A percentile compares a stretch with the other conserved stretches of the same genome.
Evolutionary conservation across 164 flowering plant genomes (phyloP).

Genomic region (Chloranthus sessilifolius): DNA sequence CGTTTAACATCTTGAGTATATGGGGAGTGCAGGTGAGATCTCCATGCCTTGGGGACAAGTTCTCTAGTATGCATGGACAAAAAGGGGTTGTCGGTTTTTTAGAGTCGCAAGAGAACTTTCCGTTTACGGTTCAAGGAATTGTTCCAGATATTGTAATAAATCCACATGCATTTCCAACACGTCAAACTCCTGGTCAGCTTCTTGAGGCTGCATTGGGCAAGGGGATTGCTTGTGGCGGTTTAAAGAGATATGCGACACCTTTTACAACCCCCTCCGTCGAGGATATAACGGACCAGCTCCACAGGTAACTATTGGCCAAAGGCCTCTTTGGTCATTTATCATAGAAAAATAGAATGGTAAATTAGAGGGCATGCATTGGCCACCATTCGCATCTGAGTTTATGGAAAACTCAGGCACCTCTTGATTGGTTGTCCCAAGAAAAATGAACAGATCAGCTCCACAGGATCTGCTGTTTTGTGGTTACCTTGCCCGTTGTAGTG

Average conservation of each 20-base stretch:
- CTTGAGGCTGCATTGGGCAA: constrained; percentile 92
- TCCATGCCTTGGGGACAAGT: constrained; percentile 93
- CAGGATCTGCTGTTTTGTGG: too few species aligned
- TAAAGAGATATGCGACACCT: constrained; percentile 71
- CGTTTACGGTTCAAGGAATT: constrained; percentile 84
- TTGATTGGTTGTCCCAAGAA: too few species aligned
- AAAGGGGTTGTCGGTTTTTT: constrained; percentile 85
- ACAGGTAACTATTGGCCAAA: constrained; percentile 41
- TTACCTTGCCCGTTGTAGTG: too few species aligned
- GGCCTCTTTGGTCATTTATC: neutral
- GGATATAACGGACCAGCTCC: constrained; percentile 78
- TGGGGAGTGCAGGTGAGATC: constrained; percentile 73
- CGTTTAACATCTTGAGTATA: constrained; percentile 5
- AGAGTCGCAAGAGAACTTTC: constrained; percentile 89
- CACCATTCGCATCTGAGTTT: too few species aligned
- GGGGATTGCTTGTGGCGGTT: constrained; percentile 79
- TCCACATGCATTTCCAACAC: constrained; percentile 95
- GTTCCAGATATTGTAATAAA: constrained; percentile 96
- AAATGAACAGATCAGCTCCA: too few species aligned
- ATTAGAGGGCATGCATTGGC: too few species aligned
- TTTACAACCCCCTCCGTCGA: constrained; percentile 77
- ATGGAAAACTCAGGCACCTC: too few species aligned
- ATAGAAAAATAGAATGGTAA: neutral
- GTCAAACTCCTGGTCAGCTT: constrained; percentile 95
- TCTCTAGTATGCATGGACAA: constrained; percentile 98